These are phyloP conservation scores for Nakazawaea holstii DNA, from an alignment of 805 yeast species.

Conservation along the genomic window DNA sequence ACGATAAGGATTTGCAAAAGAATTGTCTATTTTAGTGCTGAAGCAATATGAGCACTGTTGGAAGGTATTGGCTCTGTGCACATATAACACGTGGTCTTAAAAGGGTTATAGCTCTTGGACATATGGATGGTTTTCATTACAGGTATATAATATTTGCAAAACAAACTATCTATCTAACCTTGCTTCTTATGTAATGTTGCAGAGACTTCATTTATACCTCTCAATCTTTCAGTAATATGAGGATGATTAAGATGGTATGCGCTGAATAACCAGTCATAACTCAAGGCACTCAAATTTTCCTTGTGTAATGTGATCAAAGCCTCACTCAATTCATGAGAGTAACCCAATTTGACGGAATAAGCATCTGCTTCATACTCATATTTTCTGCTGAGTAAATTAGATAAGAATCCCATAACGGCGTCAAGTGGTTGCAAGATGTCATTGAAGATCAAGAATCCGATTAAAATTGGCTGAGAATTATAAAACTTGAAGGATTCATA, in stretches of 20 bases:
- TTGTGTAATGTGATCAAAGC: constrained; percentile 73
- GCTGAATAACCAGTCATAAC: constrained; percentile 85
- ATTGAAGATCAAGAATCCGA: constrained; percentile 77
- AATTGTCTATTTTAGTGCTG: too few relatives aligned
- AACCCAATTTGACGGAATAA: constrained; percentile 74
- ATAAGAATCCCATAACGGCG: constrained; percentile 56
- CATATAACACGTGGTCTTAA: too few relatives aligned
- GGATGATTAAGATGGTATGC: constrained; percentile 92
- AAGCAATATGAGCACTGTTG: too few relatives aligned
- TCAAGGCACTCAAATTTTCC: constrained; percentile 80
- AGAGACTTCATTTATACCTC: constrained; percentile 48
- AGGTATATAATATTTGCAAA: neutral
- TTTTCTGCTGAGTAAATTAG: constrained; percentile 72
- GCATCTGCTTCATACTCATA: constrained; percentile 93
- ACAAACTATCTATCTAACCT: neutral
- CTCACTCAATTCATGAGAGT: constrained; percentile 57
- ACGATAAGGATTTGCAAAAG: too few relatives aligned
- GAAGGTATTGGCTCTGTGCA: too few relatives aligned
- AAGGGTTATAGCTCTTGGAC: too few relatives aligned
- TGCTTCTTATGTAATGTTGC: constrained; percentile 26
- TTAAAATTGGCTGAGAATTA: constrained; percentile 59
- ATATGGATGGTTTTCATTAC: too few relatives aligned
- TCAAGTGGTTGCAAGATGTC: constrained; percentile 79
- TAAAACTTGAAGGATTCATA: constrained; percentile 76
- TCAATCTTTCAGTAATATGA: constrained; percentile 80